Conservation (phyloP, 75 land plant genomes). For the Pseudotsuga menziesii region DNA sequence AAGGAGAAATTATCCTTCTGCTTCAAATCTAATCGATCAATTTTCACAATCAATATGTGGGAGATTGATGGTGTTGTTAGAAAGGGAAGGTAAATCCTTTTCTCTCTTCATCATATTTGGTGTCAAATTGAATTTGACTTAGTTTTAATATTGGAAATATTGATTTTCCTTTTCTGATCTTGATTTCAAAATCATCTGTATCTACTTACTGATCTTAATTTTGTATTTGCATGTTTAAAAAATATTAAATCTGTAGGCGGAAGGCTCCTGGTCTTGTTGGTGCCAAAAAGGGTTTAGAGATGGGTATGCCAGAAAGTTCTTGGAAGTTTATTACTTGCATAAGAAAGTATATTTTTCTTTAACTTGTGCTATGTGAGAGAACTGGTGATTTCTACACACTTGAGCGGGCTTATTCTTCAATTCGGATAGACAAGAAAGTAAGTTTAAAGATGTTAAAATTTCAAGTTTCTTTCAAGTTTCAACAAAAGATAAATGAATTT, state of each 20-base stretch:
- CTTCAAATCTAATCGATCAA: slow-evolving; percentile 88
- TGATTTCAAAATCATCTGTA: neutral
- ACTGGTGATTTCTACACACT: slow-evolving; percentile 75
- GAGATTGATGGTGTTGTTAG: slow-evolving; percentile 84
- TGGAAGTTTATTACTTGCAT: slow-evolving; percentile 96
- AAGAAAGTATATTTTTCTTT: slow-evolving; percentile 79
- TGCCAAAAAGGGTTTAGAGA: slow-evolving; percentile 60
- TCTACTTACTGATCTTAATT: neutral
- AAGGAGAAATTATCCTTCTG: slow-evolving; percentile 98
- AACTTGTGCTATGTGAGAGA: slow-evolving; percentile 75
- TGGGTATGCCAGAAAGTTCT: slow-evolving; percentile 93
- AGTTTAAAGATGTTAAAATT: slow-evolving; percentile 10
- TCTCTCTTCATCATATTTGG: neutral
- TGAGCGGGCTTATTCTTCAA: slow-evolving; percentile 80
- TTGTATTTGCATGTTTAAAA: neutral
- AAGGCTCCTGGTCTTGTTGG: slow-evolving; percentile 53
- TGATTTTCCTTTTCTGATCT: neutral
- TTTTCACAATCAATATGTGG: slow-evolving; percentile 99
- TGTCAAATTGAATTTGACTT: neutral
- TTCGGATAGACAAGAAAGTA: slow-evolving; percentile 88
- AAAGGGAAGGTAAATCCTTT: slow-evolving; percentile 56
- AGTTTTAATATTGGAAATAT: neutral
- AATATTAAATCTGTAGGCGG: slow-evolving; percentile 44
- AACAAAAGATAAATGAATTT: no score
- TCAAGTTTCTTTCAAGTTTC: no score